Evolutionary conservation across 108 stramenopile species (phyloP).

Genomic region (Cyclostephanos invisitatus): DNA sequence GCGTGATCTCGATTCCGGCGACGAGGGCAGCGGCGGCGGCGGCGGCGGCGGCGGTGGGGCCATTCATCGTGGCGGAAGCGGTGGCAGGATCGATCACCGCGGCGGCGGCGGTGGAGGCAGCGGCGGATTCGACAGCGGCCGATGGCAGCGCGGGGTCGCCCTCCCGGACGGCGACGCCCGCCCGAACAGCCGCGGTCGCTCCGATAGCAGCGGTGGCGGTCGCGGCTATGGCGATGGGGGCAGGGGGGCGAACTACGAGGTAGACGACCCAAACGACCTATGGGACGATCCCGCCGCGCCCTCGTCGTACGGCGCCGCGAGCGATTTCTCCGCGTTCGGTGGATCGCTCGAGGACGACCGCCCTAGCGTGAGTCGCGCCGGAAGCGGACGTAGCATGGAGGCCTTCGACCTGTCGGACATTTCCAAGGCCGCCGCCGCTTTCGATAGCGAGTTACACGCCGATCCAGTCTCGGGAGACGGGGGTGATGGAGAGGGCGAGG

Average conservation of each 20-base stretch:
- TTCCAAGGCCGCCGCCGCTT: constrained; percentile 63
- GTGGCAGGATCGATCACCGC: constrained; percentile 1
- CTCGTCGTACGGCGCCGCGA: constrained; percentile 57
- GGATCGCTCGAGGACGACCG: constrained; percentile 62
- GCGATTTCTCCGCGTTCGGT: constrained; percentile 86
- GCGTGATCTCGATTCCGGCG: constrained; percentile 10
- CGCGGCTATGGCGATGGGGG: constrained; percentile 5
- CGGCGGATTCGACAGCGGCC: constrained; percentile 34
- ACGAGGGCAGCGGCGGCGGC: constrained; percentile 1
- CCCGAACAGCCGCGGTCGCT: constrained; percentile 6
- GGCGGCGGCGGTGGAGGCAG: constrained; percentile 4
- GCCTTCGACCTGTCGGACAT: constrained; percentile 83
- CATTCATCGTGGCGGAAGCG: constrained; percentile 2
- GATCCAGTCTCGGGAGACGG: not conserved
- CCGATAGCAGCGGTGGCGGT: constrained; percentile 9
- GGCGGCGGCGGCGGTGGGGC: too few species aligned
- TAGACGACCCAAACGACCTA: constrained; percentile 75
- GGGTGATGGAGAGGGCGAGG: constrained; percentile 10
- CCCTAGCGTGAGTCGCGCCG: constrained; percentile 25
- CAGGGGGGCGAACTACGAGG: constrained; percentile 40
- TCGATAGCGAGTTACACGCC: constrained; percentile 80
- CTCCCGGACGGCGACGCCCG: constrained; percentile 60
- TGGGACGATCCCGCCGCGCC: constrained; percentile 80
- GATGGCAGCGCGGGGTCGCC: constrained; percentile 82
- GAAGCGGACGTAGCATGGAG: constrained; percentile 7